A percentile compares a stretch with the other conserved stretches of the same genome.
Evolutionary conservation across 2,329 filamentous ascomycete genomes (phyloP).

Genomic region (Camillea tinctor): DNA sequence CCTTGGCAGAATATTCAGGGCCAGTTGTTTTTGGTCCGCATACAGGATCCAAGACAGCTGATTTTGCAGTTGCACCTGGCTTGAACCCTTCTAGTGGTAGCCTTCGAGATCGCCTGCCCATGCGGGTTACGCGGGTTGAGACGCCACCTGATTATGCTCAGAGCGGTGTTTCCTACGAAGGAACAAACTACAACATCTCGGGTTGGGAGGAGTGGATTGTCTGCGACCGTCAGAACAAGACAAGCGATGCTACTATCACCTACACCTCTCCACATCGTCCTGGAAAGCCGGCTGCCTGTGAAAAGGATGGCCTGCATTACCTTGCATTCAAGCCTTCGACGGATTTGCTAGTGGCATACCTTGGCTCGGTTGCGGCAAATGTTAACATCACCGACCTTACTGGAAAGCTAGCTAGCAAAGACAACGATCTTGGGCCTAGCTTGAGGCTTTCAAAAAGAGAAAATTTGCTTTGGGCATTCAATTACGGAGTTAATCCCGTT

Average conservation of each 20-base stretch:
- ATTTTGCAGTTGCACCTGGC: conserved; percentile 18
- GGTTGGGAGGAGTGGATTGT: conserved; percentile 21
- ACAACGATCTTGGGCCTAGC: conserved; percentile 15
- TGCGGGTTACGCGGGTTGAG: conserved; percentile 25
- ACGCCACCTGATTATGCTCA: conserved; percentile 20
- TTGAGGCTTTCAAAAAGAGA: conserved; percentile 18
- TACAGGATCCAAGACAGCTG: conserved; percentile 16
- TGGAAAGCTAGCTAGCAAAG: conserved; percentile 12
- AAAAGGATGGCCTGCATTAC: conserved; percentile 15
- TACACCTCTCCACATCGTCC: conserved; percentile 20
- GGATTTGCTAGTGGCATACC: conserved; percentile 21
- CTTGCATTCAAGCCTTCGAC: conserved; percentile 22
- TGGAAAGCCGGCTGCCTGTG: conserved; percentile 20
- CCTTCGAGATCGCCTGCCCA: conserved; percentile 17
- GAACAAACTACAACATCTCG: conserved; percentile 17
- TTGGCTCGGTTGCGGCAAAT: conserved; percentile 17
- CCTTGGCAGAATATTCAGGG: conserved; percentile 12
- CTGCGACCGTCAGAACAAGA: conserved; percentile 13
- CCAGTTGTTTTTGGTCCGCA: conserved; percentile 22
- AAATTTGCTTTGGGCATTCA: conserved; percentile 22
- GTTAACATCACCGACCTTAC: conserved; percentile 15
- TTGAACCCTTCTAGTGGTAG: conserved; percentile 19
- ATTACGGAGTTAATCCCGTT: conserved; percentile 16
- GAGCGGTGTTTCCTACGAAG: conserved; percentile 18
- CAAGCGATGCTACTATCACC: conserved; percentile 15